Conservation (phyloP, 1,284 basidiomycete species). For the Cutaneotrichosporon sp. region DNA sequence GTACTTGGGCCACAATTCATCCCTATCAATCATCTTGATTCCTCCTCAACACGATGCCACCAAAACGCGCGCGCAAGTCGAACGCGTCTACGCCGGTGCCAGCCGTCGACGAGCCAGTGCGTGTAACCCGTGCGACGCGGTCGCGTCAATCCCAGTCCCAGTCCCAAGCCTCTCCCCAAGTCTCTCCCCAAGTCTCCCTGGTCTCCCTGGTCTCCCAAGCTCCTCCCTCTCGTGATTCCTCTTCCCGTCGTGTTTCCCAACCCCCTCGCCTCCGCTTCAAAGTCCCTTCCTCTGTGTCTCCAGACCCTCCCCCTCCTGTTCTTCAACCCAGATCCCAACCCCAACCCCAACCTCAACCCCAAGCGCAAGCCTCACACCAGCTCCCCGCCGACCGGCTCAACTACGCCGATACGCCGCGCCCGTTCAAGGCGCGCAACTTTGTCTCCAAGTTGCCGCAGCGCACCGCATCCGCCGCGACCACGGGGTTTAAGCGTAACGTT, state of each 20-base stretch:
- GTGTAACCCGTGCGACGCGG: slow-evolving; percentile 7
- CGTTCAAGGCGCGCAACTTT: slow-evolving; percentile 47
- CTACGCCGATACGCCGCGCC: slow-evolving; percentile 44
- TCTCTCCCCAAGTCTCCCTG: neutral
- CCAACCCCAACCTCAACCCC: neutral
- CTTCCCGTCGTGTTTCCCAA: neutral
- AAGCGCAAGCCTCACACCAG: slow-evolving; percentile 7
- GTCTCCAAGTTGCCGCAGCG: slow-evolving; percentile 40
- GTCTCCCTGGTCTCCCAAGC: neutral
- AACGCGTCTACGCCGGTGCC: slow-evolving; percentile 41
- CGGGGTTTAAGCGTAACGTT: slow-evolving; percentile 40
- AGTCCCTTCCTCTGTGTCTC: neutral
- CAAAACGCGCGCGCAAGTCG: slow-evolving; percentile 37
- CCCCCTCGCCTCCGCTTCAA: neutral
- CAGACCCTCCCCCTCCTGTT: neutral
- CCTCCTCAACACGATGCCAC: slow-evolving; percentile 14
- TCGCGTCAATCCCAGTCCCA: neutral
- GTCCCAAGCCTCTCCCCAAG: neutral
- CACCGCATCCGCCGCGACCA: slow-evolving; percentile 32
- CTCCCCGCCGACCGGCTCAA: slow-evolving; percentile 40
- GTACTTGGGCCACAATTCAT: neutral
- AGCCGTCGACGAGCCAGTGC: slow-evolving; percentile 28
- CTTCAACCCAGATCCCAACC: neutral
- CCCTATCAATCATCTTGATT: neutral
- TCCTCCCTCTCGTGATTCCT: neutral